phyloP scores from a whole-genome alignment of 345 rosid species.

The Schrenkiella parvula region DNA sequence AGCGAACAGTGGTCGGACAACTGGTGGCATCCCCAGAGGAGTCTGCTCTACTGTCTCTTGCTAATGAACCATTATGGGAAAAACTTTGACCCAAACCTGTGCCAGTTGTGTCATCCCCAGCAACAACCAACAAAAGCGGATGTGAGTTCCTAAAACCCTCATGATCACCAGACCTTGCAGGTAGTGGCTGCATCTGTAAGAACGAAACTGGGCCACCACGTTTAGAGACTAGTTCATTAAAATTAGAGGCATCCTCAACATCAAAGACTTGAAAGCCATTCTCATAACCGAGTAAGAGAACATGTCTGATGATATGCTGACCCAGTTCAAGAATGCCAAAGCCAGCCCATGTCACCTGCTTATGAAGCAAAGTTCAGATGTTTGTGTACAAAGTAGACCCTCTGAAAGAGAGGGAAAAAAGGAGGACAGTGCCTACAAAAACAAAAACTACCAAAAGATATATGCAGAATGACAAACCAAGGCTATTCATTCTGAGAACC shows the following conservation, averaged over 20 bases:
- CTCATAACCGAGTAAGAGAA: slow-evolving; percentile 91
- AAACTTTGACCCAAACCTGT: slow-evolving; percentile 38
- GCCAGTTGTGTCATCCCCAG: slow-evolving; percentile 58
- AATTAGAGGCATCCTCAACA: slow-evolving; percentile 88
- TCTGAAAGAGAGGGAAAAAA: not conserved
- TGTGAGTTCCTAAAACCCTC: slow-evolving; percentile 71
- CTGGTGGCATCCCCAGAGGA: slow-evolving; percentile 43
- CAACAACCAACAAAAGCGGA: slow-evolving; percentile 79
- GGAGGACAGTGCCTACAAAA: not conserved
- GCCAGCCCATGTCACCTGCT: slow-evolving; percentile 96
- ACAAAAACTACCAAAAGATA: not conserved
- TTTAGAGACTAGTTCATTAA: slow-evolving; percentile 73
- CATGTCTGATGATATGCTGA: slow-evolving; percentile 53
- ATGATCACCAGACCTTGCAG: slow-evolving; percentile 44
- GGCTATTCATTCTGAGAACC: not conserved
- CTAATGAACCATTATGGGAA: slow-evolving; percentile 39
- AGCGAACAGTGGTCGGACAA: slow-evolving; percentile 71
- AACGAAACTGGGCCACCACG: slow-evolving; percentile 91
- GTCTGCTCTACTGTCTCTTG: slow-evolving; percentile 52
- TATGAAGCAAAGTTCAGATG: slow-evolving; percentile 25
- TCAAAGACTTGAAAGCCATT: slow-evolving; percentile 97
- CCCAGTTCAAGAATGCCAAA: slow-evolving; percentile 79
- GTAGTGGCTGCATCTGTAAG: slow-evolving; percentile 86
- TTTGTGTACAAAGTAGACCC: not conserved
- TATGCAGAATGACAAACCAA: not conserved